Percentiles rank a stretch among this genome's conserved stretches.
phyloP scores from a whole-genome alignment of 2,329 filamentous ascomycete species.

The Neonectria ditissima region DNA sequence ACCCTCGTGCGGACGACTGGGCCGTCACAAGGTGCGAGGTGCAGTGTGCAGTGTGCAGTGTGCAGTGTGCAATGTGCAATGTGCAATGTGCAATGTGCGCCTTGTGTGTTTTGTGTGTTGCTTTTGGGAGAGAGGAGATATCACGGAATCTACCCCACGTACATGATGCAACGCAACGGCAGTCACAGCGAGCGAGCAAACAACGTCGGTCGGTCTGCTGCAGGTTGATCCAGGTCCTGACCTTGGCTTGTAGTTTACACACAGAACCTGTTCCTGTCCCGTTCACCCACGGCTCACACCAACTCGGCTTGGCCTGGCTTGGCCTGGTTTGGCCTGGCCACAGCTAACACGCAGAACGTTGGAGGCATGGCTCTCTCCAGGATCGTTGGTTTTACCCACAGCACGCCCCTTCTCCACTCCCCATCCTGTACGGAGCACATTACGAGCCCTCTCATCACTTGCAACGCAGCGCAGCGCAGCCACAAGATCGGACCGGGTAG shows the following conservation, averaged over 20 bases:
- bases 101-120: not conserved
- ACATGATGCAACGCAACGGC: conserved; percentile 4
- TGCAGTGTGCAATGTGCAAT: not conserved
- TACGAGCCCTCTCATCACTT: conserved; percentile 33
- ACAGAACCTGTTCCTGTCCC: not conserved
- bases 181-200: not conserved
- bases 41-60: not conserved
- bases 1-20: conserved; percentile 2
- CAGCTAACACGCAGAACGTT: not conserved
- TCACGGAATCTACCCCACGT: not conserved
- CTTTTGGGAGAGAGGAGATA: not conserved
- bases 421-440: conserved; percentile 8
- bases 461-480: conserved; percentile 35
- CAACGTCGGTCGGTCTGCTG: not conserved
- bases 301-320: not conserved
- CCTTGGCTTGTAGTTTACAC: not conserved
- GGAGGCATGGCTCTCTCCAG: not conserved
- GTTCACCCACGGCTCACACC: not conserved
- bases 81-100: not conserved
- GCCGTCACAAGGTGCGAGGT: too few species aligned
- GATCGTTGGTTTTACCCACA: not conserved
- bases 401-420: conserved; percentile 8
- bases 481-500: conserved; percentile 27
- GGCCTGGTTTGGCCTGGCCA: not conserved
- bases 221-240: not conserved